Evolutionary conservation across 2,329 filamentous ascomycete species (phyloP).

Genomic region (Beauveria australis): DNA sequence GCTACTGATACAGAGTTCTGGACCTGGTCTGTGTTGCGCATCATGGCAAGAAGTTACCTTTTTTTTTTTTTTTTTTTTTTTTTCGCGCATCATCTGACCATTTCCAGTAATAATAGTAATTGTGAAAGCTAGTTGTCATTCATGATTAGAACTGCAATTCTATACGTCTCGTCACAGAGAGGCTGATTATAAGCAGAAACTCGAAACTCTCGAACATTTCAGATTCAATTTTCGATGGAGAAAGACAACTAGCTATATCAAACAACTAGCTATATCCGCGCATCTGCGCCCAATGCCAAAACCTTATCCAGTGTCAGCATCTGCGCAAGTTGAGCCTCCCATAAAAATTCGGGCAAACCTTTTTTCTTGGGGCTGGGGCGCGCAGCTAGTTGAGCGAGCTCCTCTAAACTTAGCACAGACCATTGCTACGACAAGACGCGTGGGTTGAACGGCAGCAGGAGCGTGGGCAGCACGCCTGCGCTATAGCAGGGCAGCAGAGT

Average conservation of each 20-base stretch:
- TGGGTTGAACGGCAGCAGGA: constrained; percentile 11
- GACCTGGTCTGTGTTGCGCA: constrained; percentile 30
- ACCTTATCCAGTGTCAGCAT: background rate
- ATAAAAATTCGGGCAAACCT: background rate
- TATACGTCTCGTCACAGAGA: background rate
- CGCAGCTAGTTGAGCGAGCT: background rate
- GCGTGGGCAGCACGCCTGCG: constrained; percentile 8
- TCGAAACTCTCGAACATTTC: too few relatives aligned
- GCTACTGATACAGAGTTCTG: constrained; percentile 12
- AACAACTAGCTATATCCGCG: too few relatives aligned
- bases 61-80: too few relatives aligned
- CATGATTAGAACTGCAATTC: too few relatives aligned
- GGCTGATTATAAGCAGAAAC: too few relatives aligned
- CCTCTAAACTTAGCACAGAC: constrained; percentile 1
- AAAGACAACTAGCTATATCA: background rate
- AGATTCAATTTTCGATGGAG: background rate
- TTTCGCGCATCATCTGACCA: constrained; percentile 26
- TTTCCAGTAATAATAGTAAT: constrained; percentile 26
- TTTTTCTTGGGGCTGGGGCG: background rate
- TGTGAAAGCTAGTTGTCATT: background rate
- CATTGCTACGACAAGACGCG: too few relatives aligned
- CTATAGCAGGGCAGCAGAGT: constrained; percentile 7
- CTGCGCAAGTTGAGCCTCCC: background rate
- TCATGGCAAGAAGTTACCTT: constrained; percentile 38
- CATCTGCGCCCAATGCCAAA: background rate